phyloP scores from a whole-genome alignment of 2,329 filamentous ascomycete genomes.

The Tolypocladium amazonense region DNA sequence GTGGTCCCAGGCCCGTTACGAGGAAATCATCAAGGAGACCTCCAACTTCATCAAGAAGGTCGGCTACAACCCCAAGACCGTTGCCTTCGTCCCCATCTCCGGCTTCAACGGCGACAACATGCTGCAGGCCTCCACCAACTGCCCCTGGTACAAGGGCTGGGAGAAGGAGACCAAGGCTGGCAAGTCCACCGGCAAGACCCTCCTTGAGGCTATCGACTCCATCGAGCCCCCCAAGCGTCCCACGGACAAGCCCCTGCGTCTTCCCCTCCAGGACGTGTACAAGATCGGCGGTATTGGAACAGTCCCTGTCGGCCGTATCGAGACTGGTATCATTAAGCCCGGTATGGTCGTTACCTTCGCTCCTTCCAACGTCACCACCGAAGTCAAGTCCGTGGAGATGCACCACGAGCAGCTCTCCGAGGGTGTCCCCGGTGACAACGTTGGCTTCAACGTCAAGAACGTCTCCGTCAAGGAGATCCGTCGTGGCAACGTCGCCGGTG shows the following conservation, averaged over 20 bases:
- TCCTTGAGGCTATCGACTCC: constrained; percentile 96
- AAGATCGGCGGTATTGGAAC: constrained; percentile 99
- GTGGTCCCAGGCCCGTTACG: constrained; percentile 93
- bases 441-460: constrained; percentile 99
- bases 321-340: constrained; percentile 93
- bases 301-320: constrained; percentile 99
- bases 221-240: constrained; percentile 90
- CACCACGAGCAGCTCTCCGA: constrained; percentile 97
- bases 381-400: constrained; percentile 99
- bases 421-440: constrained; percentile 98
- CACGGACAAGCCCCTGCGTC: constrained; percentile 98
- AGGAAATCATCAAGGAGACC: constrained; percentile 99
- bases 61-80: constrained; percentile 98
- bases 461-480: constrained; percentile 99
- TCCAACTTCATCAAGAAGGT: constrained; percentile 99
- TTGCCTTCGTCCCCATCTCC: constrained; percentile 99
- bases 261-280: constrained; percentile 99
- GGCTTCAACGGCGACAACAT: constrained; percentile 99
- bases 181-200: constrained; percentile 89
- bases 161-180: constrained; percentile 88
- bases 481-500: constrained; percentile 99
- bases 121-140: constrained; percentile 81
- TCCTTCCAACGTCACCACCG: constrained; percentile 97
- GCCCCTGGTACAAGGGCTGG: constrained; percentile 99
- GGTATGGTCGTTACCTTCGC: constrained; percentile 97